phyloP scores from a whole-genome alignment of 1,284 basidiomycete genomes.

The Sporisorium scitamineum region DNA sequence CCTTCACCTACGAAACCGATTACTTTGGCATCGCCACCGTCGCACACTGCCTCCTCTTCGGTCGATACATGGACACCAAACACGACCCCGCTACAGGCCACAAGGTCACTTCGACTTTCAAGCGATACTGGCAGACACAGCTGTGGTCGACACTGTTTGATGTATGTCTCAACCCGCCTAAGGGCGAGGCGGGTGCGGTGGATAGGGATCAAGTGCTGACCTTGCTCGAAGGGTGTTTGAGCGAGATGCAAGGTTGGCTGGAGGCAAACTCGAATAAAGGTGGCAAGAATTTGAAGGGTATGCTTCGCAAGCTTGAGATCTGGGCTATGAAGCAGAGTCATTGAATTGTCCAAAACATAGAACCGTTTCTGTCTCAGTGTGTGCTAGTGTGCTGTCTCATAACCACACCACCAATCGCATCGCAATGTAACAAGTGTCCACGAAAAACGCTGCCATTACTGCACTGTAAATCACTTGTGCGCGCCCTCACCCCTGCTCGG shows the following conservation, averaged over 20 bases:
- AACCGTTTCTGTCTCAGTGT: background rate
- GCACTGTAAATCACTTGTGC: background rate
- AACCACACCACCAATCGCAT: background rate
- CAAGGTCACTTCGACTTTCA: constrained; percentile 77
- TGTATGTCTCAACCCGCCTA: constrained; percentile 78
- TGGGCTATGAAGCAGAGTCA: constrained; percentile 60
- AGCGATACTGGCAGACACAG: constrained; percentile 94
- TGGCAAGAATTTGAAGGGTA: constrained; percentile 73
- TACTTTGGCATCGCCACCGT: constrained; percentile 94
- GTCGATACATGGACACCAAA: constrained; percentile 78
- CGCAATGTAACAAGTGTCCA: background rate
- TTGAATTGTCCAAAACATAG: background rate
- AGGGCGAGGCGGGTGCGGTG: constrained; percentile 71
- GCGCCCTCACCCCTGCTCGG: background rate
- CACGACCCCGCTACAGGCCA: constrained; percentile 12
- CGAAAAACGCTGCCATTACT: background rate
- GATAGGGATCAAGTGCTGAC: constrained; percentile 75
- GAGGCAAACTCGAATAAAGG: constrained; percentile 77
- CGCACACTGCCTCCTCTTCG: constrained; percentile 94
- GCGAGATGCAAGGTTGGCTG: constrained; percentile 89
- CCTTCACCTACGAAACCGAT: constrained; percentile 95
- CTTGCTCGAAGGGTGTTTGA: constrained; percentile 75
- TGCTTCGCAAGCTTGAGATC: constrained; percentile 65
- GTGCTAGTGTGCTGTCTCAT: background rate
- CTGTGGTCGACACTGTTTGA: constrained; percentile 89